A percentile compares a stretch with the other conserved stretches of the same genome.
Evolutionary conservation across 208 protist genomes (phyloP).

Genomic region (Trichomonas tenax): DNA sequence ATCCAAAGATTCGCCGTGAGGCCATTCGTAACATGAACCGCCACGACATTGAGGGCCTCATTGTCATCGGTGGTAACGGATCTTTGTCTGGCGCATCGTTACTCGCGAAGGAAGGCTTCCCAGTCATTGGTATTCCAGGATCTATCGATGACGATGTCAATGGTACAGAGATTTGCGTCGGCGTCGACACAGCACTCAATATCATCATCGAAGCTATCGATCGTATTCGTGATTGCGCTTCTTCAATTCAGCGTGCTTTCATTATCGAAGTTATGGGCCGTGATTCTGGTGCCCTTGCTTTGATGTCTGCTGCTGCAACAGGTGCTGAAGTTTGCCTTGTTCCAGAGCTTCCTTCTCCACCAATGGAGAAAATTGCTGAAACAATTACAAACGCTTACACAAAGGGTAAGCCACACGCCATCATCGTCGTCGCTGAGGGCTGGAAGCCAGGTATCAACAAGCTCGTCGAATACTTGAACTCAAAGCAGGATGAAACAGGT

Average conservation of each 20-base stretch:
- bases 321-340: not conserved
- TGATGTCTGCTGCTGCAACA: not conserved
- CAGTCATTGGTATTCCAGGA: constrained; percentile 11
- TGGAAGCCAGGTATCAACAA: not conserved
- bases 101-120: not conserved
- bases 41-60: not conserved
- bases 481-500: not conserved
- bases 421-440: not conserved
- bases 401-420: not conserved
- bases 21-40: not conserved
- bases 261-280: constrained; percentile 4
- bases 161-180: not conserved
- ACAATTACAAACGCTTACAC: not conserved
- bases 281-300: not conserved
- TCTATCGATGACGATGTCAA: constrained; percentile 14
- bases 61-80: not conserved
- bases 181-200: not conserved
- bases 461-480: not conserved
- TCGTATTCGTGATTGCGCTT: not conserved
- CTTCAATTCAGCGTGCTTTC: constrained; percentile 11
- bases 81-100: not conserved
- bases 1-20: not conserved
- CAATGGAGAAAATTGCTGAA: constrained; percentile 17
- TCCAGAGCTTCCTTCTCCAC: not conserved
- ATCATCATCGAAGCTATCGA: constrained; percentile 17